Evolutionary conservation across 805 yeast species (phyloP).

Genomic region (Debaryomyces maramus): DNA sequence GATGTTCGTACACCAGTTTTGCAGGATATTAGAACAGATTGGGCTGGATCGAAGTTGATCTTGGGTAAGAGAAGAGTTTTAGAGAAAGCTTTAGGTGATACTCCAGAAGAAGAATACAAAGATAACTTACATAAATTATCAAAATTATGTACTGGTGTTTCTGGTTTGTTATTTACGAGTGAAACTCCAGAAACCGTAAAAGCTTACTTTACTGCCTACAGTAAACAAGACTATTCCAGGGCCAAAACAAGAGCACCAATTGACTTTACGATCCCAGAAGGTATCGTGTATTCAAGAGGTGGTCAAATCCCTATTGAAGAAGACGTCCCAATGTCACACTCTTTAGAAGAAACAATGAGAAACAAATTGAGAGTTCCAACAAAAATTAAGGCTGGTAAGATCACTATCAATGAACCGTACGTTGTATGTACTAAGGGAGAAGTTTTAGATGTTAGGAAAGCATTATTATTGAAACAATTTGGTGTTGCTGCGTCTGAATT

Average conservation of each 20-base stretch:
- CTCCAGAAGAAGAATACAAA: constrained; percentile 85
- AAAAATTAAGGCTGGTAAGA: constrained; percentile 84
- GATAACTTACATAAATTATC: constrained; percentile 76
- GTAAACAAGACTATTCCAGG: constrained; percentile 82
- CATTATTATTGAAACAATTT: constrained; percentile 87
- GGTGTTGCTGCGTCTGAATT: constrained; percentile 94
- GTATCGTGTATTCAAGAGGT: constrained; percentile 91
- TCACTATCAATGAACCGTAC: constrained; percentile 71
- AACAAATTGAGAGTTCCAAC: constrained; percentile 90
- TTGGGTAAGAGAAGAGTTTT: constrained; percentile 93
- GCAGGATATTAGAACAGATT: constrained; percentile 88
- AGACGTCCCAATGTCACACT: constrained; percentile 95
- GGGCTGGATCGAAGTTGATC: constrained; percentile 87
- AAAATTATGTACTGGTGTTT: constrained; percentile 66
- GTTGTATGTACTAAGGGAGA: constrained; percentile 81
- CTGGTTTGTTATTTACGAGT: constrained; percentile 86
- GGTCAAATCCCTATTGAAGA: constrained; percentile 89
- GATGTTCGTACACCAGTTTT: constrained; percentile 95
- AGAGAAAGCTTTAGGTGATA: constrained; percentile 88
- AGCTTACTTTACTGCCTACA: constrained; percentile 79
- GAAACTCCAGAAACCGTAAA: constrained; percentile 87
- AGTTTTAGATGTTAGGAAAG: constrained; percentile 82
- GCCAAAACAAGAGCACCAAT: constrained; percentile 85
- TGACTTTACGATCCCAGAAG: constrained; percentile 83
- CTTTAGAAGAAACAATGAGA: constrained; percentile 90